These are phyloP conservation scores for Cryptosporidium tyzzeri DNA, from an alignment of 169 alveolate species.

Conservation along the genomic window DNA sequence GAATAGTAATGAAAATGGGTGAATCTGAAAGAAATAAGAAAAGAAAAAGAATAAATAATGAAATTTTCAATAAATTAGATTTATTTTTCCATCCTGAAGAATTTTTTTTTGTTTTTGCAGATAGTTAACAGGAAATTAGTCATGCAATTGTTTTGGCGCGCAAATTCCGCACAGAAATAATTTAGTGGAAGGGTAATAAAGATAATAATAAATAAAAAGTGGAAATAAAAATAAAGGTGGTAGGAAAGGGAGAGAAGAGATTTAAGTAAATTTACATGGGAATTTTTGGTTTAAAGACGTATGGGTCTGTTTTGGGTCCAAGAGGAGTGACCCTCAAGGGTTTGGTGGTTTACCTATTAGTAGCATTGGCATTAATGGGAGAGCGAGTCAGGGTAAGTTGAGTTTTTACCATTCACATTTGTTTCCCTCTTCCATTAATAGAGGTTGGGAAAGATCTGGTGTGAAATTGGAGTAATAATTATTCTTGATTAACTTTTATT, in stretches of 20 bases:
- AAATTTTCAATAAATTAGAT: too few species aligned
- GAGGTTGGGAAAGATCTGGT: background rate
- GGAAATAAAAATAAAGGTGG: background rate
- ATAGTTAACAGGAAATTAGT: background rate
- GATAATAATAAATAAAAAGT: slow-evolving; percentile 1
- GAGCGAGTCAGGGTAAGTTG: background rate
- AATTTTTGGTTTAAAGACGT: background rate
- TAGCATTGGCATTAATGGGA: background rate
- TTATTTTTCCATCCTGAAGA: background rate
- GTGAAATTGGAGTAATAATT: background rate
- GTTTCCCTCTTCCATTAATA: background rate
- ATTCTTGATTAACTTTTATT: background rate
- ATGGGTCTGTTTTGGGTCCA: background rate
- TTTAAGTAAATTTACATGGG: slow-evolving; percentile 3
- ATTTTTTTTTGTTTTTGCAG: too few species aligned
- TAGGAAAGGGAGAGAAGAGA: background rate
- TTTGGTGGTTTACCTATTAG: background rate
- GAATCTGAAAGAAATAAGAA: background rate
- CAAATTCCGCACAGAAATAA: slow-evolving; percentile 12
- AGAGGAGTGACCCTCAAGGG: background rate
- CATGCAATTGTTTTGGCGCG: slow-evolving; percentile 2
- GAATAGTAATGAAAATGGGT: background rate
- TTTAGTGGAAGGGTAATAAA: slow-evolving; percentile 2
- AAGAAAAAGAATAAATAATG: too few species aligned
- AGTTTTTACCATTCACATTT: background rate